Evolutionary conservation across 139 green algal species (phyloP).

Genomic region (Chlorella sp.): DNA sequence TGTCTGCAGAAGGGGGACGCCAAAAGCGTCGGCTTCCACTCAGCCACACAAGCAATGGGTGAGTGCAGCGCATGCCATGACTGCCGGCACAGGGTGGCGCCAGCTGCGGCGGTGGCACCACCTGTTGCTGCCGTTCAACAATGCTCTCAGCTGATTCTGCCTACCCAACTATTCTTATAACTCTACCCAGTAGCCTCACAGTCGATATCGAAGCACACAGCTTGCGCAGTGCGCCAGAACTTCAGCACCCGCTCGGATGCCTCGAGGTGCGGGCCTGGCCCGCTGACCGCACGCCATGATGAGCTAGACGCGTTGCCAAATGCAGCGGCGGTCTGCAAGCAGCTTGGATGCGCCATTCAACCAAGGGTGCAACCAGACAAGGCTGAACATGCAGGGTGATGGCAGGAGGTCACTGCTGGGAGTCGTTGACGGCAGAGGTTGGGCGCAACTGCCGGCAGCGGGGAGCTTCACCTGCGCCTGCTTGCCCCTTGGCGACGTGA

Average conservation of each 20-base stretch:
- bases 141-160: too few relatives aligned
- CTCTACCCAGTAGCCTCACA: conserved; percentile 39
- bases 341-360: too few relatives aligned
- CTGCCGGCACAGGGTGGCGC: too few relatives aligned
- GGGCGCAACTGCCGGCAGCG: neutral
- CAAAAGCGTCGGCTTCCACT: too few relatives aligned
- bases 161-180: too few relatives aligned
- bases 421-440: neutral
- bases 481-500: neutral
- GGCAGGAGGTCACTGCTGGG: too few relatives aligned
- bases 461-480: neutral
- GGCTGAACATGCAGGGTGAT: neutral
- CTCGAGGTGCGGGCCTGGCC: conserved; percentile 12
- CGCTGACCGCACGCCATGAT: neutral
- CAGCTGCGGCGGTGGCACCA: too few relatives aligned
- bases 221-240: conserved; percentile 47
- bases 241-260: conserved; percentile 42
- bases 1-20: too few relatives aligned
- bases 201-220: conserved; percentile 78
- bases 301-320: neutral
- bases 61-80: too few relatives aligned
- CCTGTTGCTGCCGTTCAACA: too few relatives aligned
- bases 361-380: too few relatives aligned
- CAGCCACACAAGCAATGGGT: too few relatives aligned
- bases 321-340: neutral